Evolutionary conservation across 2,329 filamentous ascomycete species (phyloP).

Genomic region (Sclerotinia glacialis): DNA sequence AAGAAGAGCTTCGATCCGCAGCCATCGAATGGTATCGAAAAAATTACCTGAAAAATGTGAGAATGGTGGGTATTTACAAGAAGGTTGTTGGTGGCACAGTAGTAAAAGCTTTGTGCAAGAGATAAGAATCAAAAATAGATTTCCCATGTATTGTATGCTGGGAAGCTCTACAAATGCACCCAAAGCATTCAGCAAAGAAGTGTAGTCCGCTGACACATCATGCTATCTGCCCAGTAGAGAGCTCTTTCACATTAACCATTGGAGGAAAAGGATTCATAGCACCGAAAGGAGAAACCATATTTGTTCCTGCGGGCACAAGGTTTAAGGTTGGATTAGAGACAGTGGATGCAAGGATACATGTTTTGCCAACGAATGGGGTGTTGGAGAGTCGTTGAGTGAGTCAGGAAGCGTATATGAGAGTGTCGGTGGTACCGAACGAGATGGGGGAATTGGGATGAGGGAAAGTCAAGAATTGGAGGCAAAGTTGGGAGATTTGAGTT

Average conservation of each 20-base stretch:
- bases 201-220: conserved; percentile 49
- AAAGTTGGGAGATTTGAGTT: conserved; percentile 1
- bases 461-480: neutral
- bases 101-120: conserved; percentile 47
- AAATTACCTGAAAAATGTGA: conserved; percentile 42
- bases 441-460: neutral
- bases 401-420: neutral
- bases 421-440: neutral
- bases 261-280: conserved; percentile 34
- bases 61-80: conserved; percentile 44
- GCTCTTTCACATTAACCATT: conserved; percentile 45
- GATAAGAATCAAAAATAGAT: conserved; percentile 48
- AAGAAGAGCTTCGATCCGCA: conserved; percentile 47
- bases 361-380: conserved; percentile 31
- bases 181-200: conserved; percentile 40
- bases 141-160: conserved; percentile 54
- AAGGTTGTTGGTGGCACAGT: conserved; percentile 48
- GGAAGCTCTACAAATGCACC: conserved; percentile 40
- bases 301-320: conserved; percentile 31
- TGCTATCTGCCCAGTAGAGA: conserved; percentile 50
- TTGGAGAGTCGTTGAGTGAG: conserved; percentile 29
- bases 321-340: conserved; percentile 28
- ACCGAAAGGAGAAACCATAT: conserved; percentile 31
- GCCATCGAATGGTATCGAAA: conserved; percentile 45
- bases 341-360: conserved; percentile 31